Conservation (phyloP, 371 early-diverging fungal species). For the Mucor circinelloides region DNA sequence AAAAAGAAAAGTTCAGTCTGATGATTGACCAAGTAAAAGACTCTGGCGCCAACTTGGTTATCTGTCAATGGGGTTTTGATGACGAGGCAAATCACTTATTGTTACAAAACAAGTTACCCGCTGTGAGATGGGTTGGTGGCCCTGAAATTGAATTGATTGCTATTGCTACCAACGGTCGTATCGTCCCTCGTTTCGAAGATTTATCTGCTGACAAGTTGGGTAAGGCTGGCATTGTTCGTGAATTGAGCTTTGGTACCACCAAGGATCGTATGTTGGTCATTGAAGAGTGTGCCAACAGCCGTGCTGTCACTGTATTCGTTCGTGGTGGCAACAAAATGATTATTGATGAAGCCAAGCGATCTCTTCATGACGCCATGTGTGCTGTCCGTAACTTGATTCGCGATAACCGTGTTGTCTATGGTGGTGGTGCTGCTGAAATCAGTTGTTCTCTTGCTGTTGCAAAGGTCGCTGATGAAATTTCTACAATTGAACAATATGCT, state of each 20-base stretch:
- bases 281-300: conserved; percentile 97
- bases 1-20: conserved; percentile 93
- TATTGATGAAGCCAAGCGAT: conserved; percentile 99
- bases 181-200: conserved; percentile 99
- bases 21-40: conserved; percentile 99
- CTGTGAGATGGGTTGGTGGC: conserved; percentile 99
- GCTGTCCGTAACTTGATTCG: conserved; percentile 98
- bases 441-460: conserved; percentile 92
- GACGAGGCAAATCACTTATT: conserved; percentile 99
- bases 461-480: conserved; percentile 91
- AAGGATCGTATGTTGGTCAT: conserved; percentile 98
- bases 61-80: conserved; percentile 99
- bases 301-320: conserved; percentile 98
- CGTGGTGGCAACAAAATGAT: conserved; percentile 99
- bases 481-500: conserved; percentile 96
- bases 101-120: conserved; percentile 97
- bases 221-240: conserved; percentile 91
- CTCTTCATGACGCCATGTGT: conserved; percentile 99
- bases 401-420: conserved; percentile 98
- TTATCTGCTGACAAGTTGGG: conserved; percentile 93
- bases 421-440: conserved; percentile 99
- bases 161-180: conserved; percentile 98
- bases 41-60: conserved; percentile 96
- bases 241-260: conserved; percentile 97
- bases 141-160: conserved; percentile 99